Evolutionary conservation across 2,329 filamentous ascomycete genomes (phyloP).

Genomic region (Ceratocystiopsis brevicomis): DNA sequence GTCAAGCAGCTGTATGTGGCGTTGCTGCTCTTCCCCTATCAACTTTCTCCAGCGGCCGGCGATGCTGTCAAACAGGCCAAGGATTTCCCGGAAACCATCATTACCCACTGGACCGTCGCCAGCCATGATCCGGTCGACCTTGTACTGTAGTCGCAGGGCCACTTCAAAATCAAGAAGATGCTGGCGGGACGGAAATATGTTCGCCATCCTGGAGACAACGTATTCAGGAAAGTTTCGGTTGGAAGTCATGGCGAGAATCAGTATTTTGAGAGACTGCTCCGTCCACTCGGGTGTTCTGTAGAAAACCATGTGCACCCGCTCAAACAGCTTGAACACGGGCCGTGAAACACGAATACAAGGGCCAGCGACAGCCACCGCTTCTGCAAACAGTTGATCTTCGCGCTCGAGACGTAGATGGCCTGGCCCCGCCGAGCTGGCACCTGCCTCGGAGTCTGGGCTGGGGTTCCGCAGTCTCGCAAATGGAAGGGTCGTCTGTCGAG

Average conservation of each 20-base stretch:
- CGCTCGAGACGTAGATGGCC: too few species aligned
- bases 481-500: too few species aligned
- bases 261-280: slow-evolving; percentile 85
- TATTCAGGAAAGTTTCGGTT: slow-evolving; percentile 76
- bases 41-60: slow-evolving; percentile 66
- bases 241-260: slow-evolving; percentile 83
- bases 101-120: slow-evolving; percentile 52
- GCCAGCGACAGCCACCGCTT: slow-evolving; percentile 40
- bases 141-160: slow-evolving; percentile 61
- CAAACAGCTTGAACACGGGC: slow-evolving; percentile 60
- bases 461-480: not conserved
- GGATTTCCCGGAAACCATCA: slow-evolving; percentile 44
- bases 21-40: slow-evolving; percentile 54
- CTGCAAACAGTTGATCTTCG: too few species aligned
- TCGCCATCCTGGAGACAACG: slow-evolving; percentile 72
- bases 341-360: slow-evolving; percentile 68
- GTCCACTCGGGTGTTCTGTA: slow-evolving; percentile 95
- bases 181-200: slow-evolving; percentile 63
- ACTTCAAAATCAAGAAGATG: slow-evolving; percentile 77
- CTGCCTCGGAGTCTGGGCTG: too few species aligned
- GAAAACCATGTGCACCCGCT: slow-evolving; percentile 87
- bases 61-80: slow-evolving; percentile 53
- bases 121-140: slow-evolving; percentile 67
- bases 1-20: slow-evolving; percentile 58
- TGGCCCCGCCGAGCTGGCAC: too few species aligned